These are phyloP conservation scores for Fusarium pseudoanthophilum DNA, from an alignment of 2,329 filamentous ascomycete species.

Conservation along the genomic window DNA sequence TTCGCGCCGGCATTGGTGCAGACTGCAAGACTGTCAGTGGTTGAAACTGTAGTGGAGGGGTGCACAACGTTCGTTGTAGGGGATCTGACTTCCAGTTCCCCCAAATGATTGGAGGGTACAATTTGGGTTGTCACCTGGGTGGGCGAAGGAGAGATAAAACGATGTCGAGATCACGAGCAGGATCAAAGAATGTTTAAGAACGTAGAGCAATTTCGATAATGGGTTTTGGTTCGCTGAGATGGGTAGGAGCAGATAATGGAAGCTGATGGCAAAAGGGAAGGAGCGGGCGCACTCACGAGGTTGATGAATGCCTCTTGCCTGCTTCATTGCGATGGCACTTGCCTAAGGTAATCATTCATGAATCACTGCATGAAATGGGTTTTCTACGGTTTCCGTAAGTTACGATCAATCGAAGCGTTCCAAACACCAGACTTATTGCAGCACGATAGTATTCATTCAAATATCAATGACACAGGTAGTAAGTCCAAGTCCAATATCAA, in stretches of 20 bases:
- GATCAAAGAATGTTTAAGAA: background rate
- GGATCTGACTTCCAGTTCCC: constrained; percentile 7
- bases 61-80: background rate
- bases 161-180: background rate
- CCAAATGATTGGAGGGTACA: background rate
- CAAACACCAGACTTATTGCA: too few relatives aligned
- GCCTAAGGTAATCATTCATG: too few relatives aligned
- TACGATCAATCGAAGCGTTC: too few relatives aligned
- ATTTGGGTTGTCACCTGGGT: background rate
- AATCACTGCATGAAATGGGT: background rate
- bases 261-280: background rate
- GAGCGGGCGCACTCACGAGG: background rate
- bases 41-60: background rate
- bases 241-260: background rate
- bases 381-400: background rate
- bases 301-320: background rate
- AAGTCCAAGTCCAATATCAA: fast-evolving
- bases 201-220: background rate
- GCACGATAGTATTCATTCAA: too few relatives aligned
- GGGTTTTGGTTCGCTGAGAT: background rate
- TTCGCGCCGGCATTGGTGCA: constrained; percentile 33
- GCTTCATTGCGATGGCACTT: background rate
- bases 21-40: background rate
- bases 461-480: fast-evolving
- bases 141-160: background rate